Base-by-base conservation (phyloP, 2,329 filamentous ascomycete species). In the Colletotrichum graminicola region DNA sequence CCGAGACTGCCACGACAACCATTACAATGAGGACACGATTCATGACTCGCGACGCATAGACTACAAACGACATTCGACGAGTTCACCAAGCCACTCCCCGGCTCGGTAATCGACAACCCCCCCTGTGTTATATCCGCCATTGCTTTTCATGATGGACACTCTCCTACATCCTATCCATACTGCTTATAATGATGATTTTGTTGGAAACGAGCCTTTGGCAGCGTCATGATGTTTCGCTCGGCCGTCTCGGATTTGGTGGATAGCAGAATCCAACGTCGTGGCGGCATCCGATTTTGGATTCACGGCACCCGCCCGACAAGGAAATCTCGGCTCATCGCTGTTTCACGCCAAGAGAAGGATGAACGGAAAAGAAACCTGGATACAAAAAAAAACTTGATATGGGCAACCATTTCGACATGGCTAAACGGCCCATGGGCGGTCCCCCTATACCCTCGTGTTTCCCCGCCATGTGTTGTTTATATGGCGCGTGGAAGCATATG, bases 341-440 rank as follows among this genome's bases (percentile, higher is more conserved):
- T 64, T 79, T 76, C 74, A 76, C 78, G 77, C 82, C 76, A 80
- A 81, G 76, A 79, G 75, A 71, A 73, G 73, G 71, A 74, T 69
- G 78, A 76, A 79, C 79, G 79, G 80, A 76, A 79, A 76, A 80
- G 76, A 79, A 79, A 80, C 77, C 78, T 80, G 80, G 79, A 82
- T 82, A 82, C 78, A 80, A 81, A 77, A 78, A 77, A 78, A 76
- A 77, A 80, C 78, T 76, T 77, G 75, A 79, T 75, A 82, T 82
- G 81, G 82, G 80, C 80, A 79, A 82, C 81, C 80, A 80, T 78
- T 78, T 78, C 75, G 78, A 77, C 77, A 77, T 76, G 79, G 77
- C 76, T 79, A 74, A 75, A 75, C 75, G 81, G 62, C 75, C 70
- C 74, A 75, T 73, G 75, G 60, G 75, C 76, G 73, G 76, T 75